These are phyloP conservation scores for Rickenella mellea DNA, from an alignment of 768 basidiomycete genomes.

Conservation along the genomic window DNA sequence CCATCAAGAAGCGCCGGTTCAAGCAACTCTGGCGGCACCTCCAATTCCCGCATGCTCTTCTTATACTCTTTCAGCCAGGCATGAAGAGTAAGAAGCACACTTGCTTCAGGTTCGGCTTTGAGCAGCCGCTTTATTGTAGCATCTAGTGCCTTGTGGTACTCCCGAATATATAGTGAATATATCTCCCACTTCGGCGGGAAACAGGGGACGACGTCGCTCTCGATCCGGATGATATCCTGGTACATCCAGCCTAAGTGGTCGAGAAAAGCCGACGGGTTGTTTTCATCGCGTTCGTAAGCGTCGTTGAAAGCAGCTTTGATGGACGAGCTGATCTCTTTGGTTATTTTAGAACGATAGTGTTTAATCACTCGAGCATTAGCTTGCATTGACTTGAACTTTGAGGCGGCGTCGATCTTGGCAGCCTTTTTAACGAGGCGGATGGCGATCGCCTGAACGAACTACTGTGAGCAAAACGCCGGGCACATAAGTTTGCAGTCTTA, in stretches of 20 bases:
- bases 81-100: constrained; percentile 72
- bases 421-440: constrained; percentile 92
- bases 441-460: constrained; percentile 66
- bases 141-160: constrained; percentile 85
- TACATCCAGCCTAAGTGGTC: constrained; percentile 81
- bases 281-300: constrained; percentile 51
- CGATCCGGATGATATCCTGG: constrained; percentile 89
- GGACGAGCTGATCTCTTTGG: constrained; percentile 69
- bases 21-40: constrained; percentile 69
- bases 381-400: constrained; percentile 88
- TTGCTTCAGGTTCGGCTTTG: constrained; percentile 76
- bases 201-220: constrained; percentile 80
- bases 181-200: constrained; percentile 94
- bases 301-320: constrained; percentile 64
- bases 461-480: background rate
- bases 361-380: constrained; percentile 90
- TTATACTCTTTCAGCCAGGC: constrained; percentile 97
- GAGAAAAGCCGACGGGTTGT: constrained; percentile 65
- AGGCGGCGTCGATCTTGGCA: constrained; percentile 84
- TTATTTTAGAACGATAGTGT: constrained; percentile 87
- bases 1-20: constrained; percentile 91
- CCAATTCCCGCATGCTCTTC: constrained; percentile 89
- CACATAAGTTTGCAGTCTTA: constrained; percentile 16
- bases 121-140: constrained; percentile 61
- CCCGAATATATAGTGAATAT: constrained; percentile 69